Evolutionary conservation across 495 filamentous ascomycete genomes (phyloP).

Genomic region (Daldinia childiae): DNA sequence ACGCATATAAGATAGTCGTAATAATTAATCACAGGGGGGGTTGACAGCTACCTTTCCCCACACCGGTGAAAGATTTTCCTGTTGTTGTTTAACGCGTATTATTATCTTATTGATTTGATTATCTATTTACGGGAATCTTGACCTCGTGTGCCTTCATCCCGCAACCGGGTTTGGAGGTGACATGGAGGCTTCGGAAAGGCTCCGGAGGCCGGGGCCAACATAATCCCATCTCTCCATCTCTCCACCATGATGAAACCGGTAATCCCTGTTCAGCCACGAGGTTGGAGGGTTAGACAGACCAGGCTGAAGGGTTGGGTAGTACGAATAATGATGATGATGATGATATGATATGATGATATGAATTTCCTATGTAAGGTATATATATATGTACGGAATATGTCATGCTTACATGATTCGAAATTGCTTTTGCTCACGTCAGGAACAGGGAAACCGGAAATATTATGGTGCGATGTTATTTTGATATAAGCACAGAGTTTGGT

Average conservation of each 20-base stretch:
- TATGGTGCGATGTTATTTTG: neutral
- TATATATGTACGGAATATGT: constrained; percentile 19
- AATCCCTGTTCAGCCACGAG: constrained; percentile 38
- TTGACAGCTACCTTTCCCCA: constrained; percentile 11
- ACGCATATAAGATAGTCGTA: neutral
- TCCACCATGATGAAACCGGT: constrained; percentile 29
- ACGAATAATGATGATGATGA: neutral
- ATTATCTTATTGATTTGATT: neutral
- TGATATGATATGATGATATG: too few species aligned
- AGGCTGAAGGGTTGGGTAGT: constrained; percentile 1
- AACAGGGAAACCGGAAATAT: constrained; percentile 1
- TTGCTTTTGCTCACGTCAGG: neutral
- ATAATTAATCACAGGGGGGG: neutral
- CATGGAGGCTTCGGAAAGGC: constrained; percentile 30
- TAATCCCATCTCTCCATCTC: neutral
- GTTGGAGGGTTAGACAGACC: constrained; percentile 15
- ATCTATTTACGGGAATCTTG: neutral
- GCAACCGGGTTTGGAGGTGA: constrained; percentile 18
- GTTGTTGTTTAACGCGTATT: constrained; percentile 2
- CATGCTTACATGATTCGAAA: neutral
- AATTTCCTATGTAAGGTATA: too few species aligned
- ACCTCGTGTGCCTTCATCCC: constrained; percentile 11
- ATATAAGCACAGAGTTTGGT: neutral
- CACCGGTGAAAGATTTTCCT: constrained; percentile 20
- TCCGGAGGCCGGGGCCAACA: constrained; percentile 21